Evolutionary conservation across 2,329 filamentous ascomycete species (phyloP), one percentile per base, ranked within the genome.

Genomic region (Pseudogymnoascus sp.): DNA sequence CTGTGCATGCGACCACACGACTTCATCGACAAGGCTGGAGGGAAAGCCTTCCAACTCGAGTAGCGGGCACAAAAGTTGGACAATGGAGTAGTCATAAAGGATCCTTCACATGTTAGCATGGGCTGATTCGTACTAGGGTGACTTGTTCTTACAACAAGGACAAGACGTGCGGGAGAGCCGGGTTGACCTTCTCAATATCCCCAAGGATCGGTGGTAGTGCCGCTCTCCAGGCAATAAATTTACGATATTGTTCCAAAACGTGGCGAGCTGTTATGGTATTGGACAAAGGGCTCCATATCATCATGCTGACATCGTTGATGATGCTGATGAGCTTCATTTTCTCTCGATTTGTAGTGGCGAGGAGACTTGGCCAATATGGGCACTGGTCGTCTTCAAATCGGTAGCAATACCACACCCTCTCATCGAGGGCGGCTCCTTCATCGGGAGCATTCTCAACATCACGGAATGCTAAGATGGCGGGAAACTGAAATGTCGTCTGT

Each of bases 11-110:
- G 65, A 61, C 67, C 72, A 68, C 5, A 72, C 62, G 4, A 67
- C 50, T 34, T 67, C 64, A 54, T 70, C 67, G 4, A 73, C 62
- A 11, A 64, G 41, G 1, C 61, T 58, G 30, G 60, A 62, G 16
- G 67, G 64, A 28, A 71, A 69, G 2, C 65, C 64, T 20, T 67
- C 64, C 2, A 70, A 59, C 16, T 70, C 63, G 3, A 73, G 66
- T 11, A 72, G 38, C 5, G 70, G 70, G n/a, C 66, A 68, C 9
- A 73, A 66, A 4, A 73, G 65, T 12, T 71, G 69, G 6, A 71
- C 62, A 6, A 72, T 62, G 1, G 70, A 61, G 20, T 61, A 68
- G 7, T 64, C 65, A 60, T 70, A 72, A 18, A 73, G 63, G 39
- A 73, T 71, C 18, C 71, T 73, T 50, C 18, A 25, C 25, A 57